These are phyloP conservation scores for Lipomyces lipofer DNA, from an alignment of 805 yeast species.

Conservation along the genomic window DNA sequence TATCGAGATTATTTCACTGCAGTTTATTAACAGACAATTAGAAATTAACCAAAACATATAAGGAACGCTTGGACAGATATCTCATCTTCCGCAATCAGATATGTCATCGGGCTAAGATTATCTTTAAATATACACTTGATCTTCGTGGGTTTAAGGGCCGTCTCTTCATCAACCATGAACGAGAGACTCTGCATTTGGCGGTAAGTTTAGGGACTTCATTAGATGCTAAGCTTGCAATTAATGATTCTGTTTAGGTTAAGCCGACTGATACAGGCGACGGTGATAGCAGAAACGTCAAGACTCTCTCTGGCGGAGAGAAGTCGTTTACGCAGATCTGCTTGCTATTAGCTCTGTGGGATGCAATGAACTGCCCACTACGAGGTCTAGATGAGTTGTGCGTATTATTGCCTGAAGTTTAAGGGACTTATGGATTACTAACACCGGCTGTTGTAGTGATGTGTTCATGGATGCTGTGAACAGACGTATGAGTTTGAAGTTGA, in stretches of 20 bases:
- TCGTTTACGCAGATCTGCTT: slow-evolving; percentile 90
- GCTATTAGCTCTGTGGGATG: slow-evolving; percentile 85
- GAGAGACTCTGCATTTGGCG: slow-evolving; percentile 32
- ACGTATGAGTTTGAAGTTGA: slow-evolving; percentile 69
- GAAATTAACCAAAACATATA: slow-evolving; percentile 11
- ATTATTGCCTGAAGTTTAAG: slow-evolving; percentile 37
- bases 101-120: slow-evolving; percentile 29
- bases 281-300: slow-evolving; percentile 66
- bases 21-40: not conserved
- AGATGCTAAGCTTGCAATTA: too few relatives aligned
- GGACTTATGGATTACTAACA: not conserved
- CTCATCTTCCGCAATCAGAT: slow-evolving; percentile 28
- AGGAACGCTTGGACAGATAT: slow-evolving; percentile 25
- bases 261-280: slow-evolving; percentile 44
- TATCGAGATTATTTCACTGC: too few relatives aligned
- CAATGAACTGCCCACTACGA: slow-evolving; percentile 82
- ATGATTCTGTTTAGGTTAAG: slow-evolving; percentile 10
- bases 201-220: too few relatives aligned
- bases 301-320: slow-evolving; percentile 95
- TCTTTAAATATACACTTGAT: slow-evolving; percentile 43
- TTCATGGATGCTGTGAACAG: slow-evolving; percentile 95
- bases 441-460: slow-evolving; percentile 57
- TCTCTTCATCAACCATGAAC: slow-evolving; percentile 59
- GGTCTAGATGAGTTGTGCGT: slow-evolving; percentile 79
- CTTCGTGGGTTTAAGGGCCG: slow-evolving; percentile 72